Conservation (phyloP, 2,329 filamentous ascomycete genomes). For the Aspergillus sp. region DNA sequence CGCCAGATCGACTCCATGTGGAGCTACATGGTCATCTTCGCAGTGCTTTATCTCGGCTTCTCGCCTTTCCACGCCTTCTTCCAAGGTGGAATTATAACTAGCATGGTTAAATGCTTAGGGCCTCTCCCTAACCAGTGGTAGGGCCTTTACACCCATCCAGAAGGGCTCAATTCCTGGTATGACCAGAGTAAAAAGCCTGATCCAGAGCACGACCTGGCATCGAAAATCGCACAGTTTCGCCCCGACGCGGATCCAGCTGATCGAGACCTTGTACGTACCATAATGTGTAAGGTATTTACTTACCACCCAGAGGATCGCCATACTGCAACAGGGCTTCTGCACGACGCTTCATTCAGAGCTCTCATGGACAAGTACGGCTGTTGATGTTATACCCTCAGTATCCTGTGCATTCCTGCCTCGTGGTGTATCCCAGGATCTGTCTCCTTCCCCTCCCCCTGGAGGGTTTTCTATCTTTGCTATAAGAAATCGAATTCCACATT, state of each 20-base stretch:
- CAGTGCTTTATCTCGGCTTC: conserved; percentile 21
- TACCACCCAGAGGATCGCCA: conserved; percentile 23
- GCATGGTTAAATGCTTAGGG: conserved; percentile 21
- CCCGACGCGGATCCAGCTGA: conserved; percentile 21
- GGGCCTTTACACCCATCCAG: conserved; percentile 14
- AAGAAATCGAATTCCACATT: too few species aligned
- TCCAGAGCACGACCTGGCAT: conserved; percentile 8
- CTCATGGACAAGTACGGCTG: conserved; percentile 28
- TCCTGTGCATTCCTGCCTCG: neutral
- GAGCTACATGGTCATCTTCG: conserved; percentile 31
- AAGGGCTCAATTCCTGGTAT: conserved; percentile 26
- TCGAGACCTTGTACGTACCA: conserved; percentile 18
- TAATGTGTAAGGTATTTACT: conserved; percentile 25
- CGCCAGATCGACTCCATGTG: too few species aligned
- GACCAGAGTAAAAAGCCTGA: conserved; percentile 19
- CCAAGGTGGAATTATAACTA: conserved; percentile 19
- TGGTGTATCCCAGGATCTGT: conserved; percentile 12
- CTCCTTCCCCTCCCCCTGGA: conserved; percentile 10
- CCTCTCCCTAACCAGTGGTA: conserved; percentile 27
- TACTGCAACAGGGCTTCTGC: conserved; percentile 26
- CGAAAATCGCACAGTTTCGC: conserved; percentile 14
- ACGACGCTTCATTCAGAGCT: conserved; percentile 27
- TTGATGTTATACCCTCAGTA: conserved; percentile 13
- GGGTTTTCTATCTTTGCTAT: too few species aligned
- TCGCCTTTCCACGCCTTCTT: conserved; percentile 16